Evolutionary conservation across 2,329 filamentous ascomycete species (phyloP).

Genomic region (Scedosporium boydii): DNA sequence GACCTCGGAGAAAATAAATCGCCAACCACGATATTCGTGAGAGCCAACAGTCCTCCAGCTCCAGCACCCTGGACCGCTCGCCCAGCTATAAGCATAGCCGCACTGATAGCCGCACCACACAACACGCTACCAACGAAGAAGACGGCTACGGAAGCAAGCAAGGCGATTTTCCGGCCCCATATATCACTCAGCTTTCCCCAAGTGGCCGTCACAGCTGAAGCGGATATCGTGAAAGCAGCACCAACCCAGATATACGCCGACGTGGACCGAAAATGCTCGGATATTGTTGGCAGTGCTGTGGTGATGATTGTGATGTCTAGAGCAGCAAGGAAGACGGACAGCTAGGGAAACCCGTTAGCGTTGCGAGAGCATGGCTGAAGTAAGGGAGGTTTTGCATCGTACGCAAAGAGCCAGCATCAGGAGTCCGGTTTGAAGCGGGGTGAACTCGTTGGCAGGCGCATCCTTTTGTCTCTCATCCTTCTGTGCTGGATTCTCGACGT

Average conservation of each 20-base stretch:
- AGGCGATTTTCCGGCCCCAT: constrained; percentile 42
- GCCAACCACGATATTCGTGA: constrained; percentile 40
- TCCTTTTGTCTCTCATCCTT: too few relatives aligned
- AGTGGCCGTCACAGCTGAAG: constrained; percentile 55
- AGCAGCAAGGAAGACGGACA: constrained; percentile 31
- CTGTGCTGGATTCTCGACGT: too few relatives aligned
- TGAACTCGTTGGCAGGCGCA: too few relatives aligned
- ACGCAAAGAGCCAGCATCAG: too few relatives aligned
- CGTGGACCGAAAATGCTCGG: constrained; percentile 47
- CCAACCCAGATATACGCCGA: constrained; percentile 72
- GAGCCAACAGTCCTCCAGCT: constrained; percentile 35
- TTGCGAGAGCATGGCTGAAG: too few relatives aligned
- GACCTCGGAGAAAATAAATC: constrained; percentile 28
- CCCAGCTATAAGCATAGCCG: constrained; percentile 36
- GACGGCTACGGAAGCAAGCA: constrained; percentile 33
- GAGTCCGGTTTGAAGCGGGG: too few relatives aligned
- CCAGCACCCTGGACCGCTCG: constrained; percentile 39
- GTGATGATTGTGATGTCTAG: constrained; percentile 49
- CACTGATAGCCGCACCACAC: constrained; percentile 30
- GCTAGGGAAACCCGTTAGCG: constrained; percentile 9
- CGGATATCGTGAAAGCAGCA: constrained; percentile 60
- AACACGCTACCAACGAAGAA: constrained; percentile 41
- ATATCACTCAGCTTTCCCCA: constrained; percentile 45
- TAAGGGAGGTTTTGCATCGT: too few relatives aligned
- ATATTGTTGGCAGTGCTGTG: constrained; percentile 52